Evolutionary conservation across 2,329 filamentous ascomycete species (phyloP).

Genomic region (Botryosphaeria dothidea): DNA sequence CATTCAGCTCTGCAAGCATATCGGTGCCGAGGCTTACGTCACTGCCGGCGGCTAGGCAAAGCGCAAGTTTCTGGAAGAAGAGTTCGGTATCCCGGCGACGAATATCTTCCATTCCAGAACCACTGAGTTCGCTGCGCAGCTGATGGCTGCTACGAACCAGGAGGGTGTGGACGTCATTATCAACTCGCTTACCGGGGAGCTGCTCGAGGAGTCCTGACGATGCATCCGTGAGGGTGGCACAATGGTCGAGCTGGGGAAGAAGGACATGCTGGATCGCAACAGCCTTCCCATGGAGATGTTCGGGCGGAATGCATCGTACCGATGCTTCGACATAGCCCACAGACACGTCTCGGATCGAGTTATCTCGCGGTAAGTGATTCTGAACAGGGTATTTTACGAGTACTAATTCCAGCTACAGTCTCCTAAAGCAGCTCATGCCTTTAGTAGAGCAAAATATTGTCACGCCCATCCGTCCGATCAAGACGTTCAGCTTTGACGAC

Average conservation of each 20-base stretch:
- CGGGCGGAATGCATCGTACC: neutral
- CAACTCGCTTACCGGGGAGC: conserved; percentile 27
- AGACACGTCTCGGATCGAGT: neutral
- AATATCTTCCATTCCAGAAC: conserved; percentile 36
- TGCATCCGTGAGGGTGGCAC: conserved; percentile 30
- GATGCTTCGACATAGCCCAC: conserved; percentile 11
- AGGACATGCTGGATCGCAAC: conserved; percentile 18
- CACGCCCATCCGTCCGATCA: conserved; percentile 27
- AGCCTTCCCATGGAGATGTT: conserved; percentile 27
- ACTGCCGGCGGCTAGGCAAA: conserved; percentile 29
- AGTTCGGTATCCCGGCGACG: conserved; percentile 25
- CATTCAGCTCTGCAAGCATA: conserved; percentile 26
- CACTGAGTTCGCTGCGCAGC: conserved; percentile 20
- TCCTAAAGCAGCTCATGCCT: neutral
- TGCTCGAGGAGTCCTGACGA: conserved; percentile 25
- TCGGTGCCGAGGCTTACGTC: conserved; percentile 30
- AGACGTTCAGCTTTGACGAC: conserved; percentile 22
- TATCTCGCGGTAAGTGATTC: neutral
- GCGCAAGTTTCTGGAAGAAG: conserved; percentile 20
- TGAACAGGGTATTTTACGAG: no score
- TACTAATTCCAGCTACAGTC: no score
- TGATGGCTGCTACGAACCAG: conserved; percentile 23
- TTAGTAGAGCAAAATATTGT: conserved; percentile 25
- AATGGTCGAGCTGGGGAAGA: conserved; percentile 36
- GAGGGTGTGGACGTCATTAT: conserved; percentile 34